A percentile compares a stretch with the other conserved stretches of the same genome.
Conservation (phyloP, 805 yeast genomes). For the Candida hungchunana region DNA sequence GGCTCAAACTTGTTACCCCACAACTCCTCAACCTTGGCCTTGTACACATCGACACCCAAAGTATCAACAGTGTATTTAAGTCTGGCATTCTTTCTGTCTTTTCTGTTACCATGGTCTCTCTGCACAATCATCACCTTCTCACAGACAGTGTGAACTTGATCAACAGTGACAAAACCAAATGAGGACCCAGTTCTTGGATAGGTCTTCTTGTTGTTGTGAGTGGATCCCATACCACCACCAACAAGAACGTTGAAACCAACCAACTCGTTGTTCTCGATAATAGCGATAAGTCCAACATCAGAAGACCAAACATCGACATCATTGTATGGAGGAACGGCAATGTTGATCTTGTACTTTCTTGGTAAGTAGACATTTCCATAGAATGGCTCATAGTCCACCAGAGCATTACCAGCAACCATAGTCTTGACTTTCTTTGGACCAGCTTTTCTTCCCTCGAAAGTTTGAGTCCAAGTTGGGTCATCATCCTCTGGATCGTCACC, state of each 20-base stretch:
- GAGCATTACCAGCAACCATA: conserved; percentile 79
- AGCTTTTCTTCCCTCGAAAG: conserved; percentile 59
- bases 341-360: conserved; percentile 91
- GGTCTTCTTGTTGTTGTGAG: conserved; percentile 94
- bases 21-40: conserved; percentile 73
- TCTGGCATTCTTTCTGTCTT: conserved; percentile 95
- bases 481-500: conserved; percentile 73
- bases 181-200: conserved; percentile 92
- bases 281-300: conserved; percentile 89
- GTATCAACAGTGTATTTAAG: conserved; percentile 95
- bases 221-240: conserved; percentile 99
- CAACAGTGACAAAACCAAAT: conserved; percentile 70
- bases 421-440: conserved; percentile 83
- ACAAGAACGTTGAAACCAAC: conserved; percentile 83
- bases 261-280: conserved; percentile 58
- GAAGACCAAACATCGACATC: conserved; percentile 97
- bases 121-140: conserved; percentile 92
- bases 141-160: conserved; percentile 70
- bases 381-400: conserved; percentile 79
- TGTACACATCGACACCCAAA: conserved; percentile 83
- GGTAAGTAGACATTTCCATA: conserved; percentile 88
- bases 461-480: conserved; percentile 56
- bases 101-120: conserved; percentile 92
- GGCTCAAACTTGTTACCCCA: conserved; percentile 74
- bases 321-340: conserved; percentile 92